phyloP scores from a whole-genome alignment of 192 early-diverging fungal species.

The Funneliformis geosporum region DNA sequence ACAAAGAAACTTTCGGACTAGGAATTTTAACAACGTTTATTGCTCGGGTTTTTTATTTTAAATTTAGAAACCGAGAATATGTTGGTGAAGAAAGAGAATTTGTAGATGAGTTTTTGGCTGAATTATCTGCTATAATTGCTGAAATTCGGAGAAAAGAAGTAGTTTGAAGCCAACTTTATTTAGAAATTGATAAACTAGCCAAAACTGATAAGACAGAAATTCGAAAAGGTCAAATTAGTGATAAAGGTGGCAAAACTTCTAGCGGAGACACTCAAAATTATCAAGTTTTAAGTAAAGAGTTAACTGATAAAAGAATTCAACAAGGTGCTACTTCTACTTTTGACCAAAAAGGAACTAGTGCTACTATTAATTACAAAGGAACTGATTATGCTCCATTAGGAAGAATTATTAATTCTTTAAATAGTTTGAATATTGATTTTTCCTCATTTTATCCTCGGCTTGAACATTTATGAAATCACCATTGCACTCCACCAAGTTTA shows the following conservation, averaged over 20 bases:
- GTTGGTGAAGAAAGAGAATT: slow-evolving; percentile 15
- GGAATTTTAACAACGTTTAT: slow-evolving; percentile 15
- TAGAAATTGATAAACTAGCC: slow-evolving; percentile 1
- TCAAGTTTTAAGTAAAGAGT: slow-evolving; percentile 9
- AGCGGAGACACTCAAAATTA: slow-evolving; percentile 1
- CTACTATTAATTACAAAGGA: slow-evolving; percentile 7
- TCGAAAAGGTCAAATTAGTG: slow-evolving; percentile 12
- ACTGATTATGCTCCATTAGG: slow-evolving; percentile 20
- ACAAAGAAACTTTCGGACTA: background rate
- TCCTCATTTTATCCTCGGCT: slow-evolving; percentile 1
- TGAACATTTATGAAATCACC: slow-evolving; percentile 16
- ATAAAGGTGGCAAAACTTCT: slow-evolving; percentile 24
- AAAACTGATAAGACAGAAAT: background rate
- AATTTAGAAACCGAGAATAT: slow-evolving; percentile 17
- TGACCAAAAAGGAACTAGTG: slow-evolving; percentile 9
- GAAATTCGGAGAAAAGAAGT: slow-evolving; percentile 23
- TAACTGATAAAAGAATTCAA: slow-evolving; percentile 1
- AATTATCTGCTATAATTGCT: background rate
- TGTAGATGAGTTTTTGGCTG: slow-evolving; percentile 20
- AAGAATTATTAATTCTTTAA: slow-evolving; percentile 3
- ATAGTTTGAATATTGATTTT: slow-evolving; percentile 17
- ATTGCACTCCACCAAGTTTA: slow-evolving; percentile 13
- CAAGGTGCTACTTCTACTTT: slow-evolving; percentile 13
- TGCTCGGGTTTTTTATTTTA: slow-evolving; percentile 8
- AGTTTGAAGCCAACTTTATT: slow-evolving; percentile 20